phyloP scores from a whole-genome alignment of 139 green algal genomes.

The Mesostigma viride region DNA sequence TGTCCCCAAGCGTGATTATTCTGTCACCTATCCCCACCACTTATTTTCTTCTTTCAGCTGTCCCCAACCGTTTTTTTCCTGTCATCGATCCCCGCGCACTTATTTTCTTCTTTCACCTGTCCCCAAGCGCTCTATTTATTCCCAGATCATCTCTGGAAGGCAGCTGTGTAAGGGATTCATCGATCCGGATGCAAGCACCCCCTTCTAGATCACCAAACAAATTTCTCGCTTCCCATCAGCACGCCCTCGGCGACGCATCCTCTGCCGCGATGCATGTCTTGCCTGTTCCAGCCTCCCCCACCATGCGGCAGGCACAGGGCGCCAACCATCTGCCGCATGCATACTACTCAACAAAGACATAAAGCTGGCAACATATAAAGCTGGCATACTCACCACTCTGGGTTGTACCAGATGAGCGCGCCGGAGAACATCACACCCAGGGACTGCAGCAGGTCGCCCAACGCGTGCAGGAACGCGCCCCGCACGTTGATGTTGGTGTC shows the following conservation, averaged over 20 bases:
- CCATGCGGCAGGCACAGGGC: background rate
- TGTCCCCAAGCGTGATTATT: too few relatives aligned
- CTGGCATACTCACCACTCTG: conserved; percentile 26
- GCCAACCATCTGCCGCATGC: conserved; percentile 25
- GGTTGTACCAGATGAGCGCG: conserved; percentile 74
- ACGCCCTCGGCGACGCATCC: background rate
- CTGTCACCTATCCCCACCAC: too few relatives aligned
- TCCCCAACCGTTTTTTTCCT: too few relatives aligned
- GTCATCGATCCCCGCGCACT: too few relatives aligned
- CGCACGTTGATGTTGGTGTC: conserved; percentile 50
- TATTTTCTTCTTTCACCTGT: too few relatives aligned
- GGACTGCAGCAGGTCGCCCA: conserved; percentile 85
- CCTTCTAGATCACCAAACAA: background rate
- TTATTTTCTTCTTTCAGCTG: too few relatives aligned
- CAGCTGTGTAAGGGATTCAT: too few relatives aligned
- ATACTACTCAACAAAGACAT: background rate
- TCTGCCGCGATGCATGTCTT: background rate
- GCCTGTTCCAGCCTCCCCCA: background rate
- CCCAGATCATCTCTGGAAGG: too few relatives aligned
- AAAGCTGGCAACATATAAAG: conserved; percentile 11
- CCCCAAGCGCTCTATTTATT: too few relatives aligned
- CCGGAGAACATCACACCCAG: conserved; percentile 74
- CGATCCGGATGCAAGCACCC: too few relatives aligned
- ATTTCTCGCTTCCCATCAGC: background rate
- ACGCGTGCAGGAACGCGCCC: conserved; percentile 73